Percentiles rank a stretch among this genome's conserved stretches.
Conservation (phyloP, 805 yeast genomes). For the Kuraishia hungarica region DNA sequence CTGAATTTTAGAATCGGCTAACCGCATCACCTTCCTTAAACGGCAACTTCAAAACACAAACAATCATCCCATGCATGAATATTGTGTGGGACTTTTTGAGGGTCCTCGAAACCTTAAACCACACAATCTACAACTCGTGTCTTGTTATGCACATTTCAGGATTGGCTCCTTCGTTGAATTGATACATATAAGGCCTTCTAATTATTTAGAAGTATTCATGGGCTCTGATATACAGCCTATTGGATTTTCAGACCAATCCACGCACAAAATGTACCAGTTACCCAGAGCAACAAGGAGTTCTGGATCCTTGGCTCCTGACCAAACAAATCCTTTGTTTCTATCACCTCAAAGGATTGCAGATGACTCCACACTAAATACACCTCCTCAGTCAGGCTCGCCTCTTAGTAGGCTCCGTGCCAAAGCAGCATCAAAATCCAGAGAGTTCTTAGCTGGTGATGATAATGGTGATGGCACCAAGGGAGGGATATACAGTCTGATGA, state of each 20-base stretch:
- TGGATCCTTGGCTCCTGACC: not conserved
- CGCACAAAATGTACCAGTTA: not conserved
- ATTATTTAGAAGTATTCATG: too few relatives aligned
- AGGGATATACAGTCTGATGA: not conserved
- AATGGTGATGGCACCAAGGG: not conserved
- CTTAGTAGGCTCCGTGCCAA: not conserved
- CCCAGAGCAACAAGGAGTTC: not conserved
- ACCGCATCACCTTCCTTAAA: not conserved
- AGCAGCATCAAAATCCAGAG: not conserved
- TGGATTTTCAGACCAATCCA: too few relatives aligned
- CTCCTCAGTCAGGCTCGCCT: not conserved
- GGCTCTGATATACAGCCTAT: too few relatives aligned
- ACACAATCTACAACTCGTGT: not conserved
- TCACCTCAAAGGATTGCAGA: not conserved
- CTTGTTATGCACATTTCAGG: not conserved
- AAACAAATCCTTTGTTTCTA: not conserved
- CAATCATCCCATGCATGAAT: not conserved
- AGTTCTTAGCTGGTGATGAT: not conserved
- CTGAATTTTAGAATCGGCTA: not conserved
- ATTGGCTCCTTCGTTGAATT: too few relatives aligned
- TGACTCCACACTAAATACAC: not conserved
- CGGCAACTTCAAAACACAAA: not conserved
- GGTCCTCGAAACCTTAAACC: not conserved
- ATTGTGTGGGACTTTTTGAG: not conserved
- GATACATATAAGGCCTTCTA: not conserved